Base-by-base conservation (phyloP, 306 rosid species). In the Corylus americana region DNA sequence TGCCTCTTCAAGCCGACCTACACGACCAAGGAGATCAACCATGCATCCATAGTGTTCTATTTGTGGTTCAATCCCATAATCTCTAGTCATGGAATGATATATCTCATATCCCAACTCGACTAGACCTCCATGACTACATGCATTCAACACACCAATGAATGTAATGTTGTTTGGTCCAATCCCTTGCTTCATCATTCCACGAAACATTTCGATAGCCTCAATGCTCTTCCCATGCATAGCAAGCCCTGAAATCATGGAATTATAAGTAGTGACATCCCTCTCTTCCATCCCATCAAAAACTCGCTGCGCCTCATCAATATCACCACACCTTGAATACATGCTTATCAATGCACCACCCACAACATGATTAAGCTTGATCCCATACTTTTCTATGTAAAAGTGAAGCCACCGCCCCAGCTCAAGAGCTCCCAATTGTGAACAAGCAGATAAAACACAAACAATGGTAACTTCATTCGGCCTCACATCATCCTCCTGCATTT, bases 81-180 rank as follows among this genome's bases (percentile, higher is more conserved):
- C 20, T 0, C 11, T 77, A 79, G 71, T 83, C 90, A 84, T 88
- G 35, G 88, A 84, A 13, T 80, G 79, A 75, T 82, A 79, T 71
- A 86, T 81, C 83, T 77, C 87, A 73, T 62, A 82, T 64, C 89
- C 86, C 55, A 79, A 42, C 8, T 42, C 1, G 45, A 55, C n/a
- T 82, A 84, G 75, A 70, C 92, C 92, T 17, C 84, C 84, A 82
- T 84, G 88, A 70, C 90, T 88, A 64, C 87, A 84, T 45, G 92
- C 88, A 68, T 79, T 86, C 72, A 86, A 75, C 7, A 84, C 87
- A 4, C 70, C 81, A 75, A 84, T 88, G 70, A 88, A 86, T 5
- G 85, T 88, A 8, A 88, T 81, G 48, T 63, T 54, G 53, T 84
- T 86, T 35, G 88, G 92, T 49, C 53, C 75, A 42, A 80, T 13